phyloP scores from a whole-genome alignment of 768 basidiomycete species.

The Tephrocybe sp. region DNA sequence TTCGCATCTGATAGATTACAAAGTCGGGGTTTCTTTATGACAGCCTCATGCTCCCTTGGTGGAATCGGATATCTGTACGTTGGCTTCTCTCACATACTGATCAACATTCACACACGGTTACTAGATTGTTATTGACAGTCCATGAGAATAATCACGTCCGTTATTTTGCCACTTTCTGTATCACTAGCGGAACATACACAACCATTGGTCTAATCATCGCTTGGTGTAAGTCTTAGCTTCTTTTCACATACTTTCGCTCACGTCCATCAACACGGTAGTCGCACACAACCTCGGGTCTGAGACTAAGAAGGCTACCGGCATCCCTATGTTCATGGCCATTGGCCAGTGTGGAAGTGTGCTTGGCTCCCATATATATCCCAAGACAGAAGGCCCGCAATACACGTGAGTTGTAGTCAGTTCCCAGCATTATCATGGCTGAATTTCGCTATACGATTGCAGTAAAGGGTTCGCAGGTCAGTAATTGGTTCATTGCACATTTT shows the following conservation, averaged over 20 bases:
- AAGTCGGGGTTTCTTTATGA: slow-evolving; percentile 51
- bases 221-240: slow-evolving; percentile 57
- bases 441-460: slow-evolving; percentile 37
- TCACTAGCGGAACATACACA: slow-evolving; percentile 75
- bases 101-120: not conserved
- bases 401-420: slow-evolving; percentile 39
- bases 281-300: slow-evolving; percentile 78
- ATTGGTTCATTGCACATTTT: not conserved
- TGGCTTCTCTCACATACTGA: not conserved
- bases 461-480: slow-evolving; percentile 56
- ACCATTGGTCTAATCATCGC: slow-evolving; percentile 72
- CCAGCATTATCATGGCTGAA: not conserved
- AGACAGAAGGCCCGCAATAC: slow-evolving; percentile 60
- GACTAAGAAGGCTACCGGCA: slow-evolving; percentile 72
- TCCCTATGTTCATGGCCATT: slow-evolving; percentile 77
- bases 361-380: slow-evolving; percentile 74
- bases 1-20: slow-evolving; percentile 67
- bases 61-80: slow-evolving; percentile 65
- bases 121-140: slow-evolving; percentile 55
- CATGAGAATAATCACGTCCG: slow-evolving; percentile 54
- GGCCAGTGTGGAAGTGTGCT: slow-evolving; percentile 75
- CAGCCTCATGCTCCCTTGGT: slow-evolving; percentile 40
- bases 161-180: slow-evolving; percentile 78
- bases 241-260: slow-evolving; percentile 9
- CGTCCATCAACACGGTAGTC: slow-evolving; percentile 35